Base-by-base conservation (phyloP, 257 asterid genomes). In the Lithospermum erythrorhizon region DNA sequence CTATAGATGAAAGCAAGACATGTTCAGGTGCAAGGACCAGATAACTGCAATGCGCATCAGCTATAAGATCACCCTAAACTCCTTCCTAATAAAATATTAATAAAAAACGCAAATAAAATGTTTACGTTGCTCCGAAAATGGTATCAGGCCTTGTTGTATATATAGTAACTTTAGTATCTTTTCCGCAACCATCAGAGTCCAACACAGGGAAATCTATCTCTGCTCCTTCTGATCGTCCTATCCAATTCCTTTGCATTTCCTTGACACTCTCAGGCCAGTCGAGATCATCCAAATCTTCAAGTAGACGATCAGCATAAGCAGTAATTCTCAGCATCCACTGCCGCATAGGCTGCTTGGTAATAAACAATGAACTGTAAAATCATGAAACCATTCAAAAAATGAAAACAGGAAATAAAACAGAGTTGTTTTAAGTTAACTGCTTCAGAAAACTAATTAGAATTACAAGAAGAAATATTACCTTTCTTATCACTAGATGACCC, bases 261-360 rank as follows among this genome's bases (percentile, higher is more conserved):
- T 89, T 93, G 16, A 93, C 81, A 69, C 99, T 89, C 70, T 93
- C 97, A 47, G 99, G 99, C 99, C 99, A 93, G 75, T 93, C 96
- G 56, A 93, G 96, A 76, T 83, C 89, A 68, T 89, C 83, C 67
- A 89, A 76, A 84, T 93, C 99, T 79, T 84, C 87, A 74, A 93
- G 95, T 74, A 89, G 99, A 70, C 94, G 94, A 61, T 93, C 91
- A 55, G 99, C 99, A 80, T 89, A 93, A 58, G 94, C 99, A 78
- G 99, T 93, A 70, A 89, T 89, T 90, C 66, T 86, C 83, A 93
- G 83, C 96, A 93, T 93, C 99, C 99, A 93, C 67, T 93, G 99
- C 82, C 96, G 94, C 99, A 93, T 93, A 73, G 99, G 99, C 99
- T 93, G 96, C 95, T 93, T 84, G 87, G 94, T 77, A 86, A 89